These are phyloP conservation scores for Vaccinium macrocarpon DNA, from an alignment of 148 eudicot species.

Conservation along the genomic window DNA sequence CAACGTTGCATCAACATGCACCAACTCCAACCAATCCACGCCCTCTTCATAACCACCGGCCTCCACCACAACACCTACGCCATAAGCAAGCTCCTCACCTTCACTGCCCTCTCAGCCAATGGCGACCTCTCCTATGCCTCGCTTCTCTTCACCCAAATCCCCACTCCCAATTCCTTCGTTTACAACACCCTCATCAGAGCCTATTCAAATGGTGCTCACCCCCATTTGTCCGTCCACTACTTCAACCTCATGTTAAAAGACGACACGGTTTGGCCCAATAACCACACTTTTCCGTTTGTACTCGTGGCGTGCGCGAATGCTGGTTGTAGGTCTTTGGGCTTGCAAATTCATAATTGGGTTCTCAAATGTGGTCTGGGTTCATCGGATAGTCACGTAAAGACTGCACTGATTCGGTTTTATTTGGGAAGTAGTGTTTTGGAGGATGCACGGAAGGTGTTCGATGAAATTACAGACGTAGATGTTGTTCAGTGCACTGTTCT, in stretches of 20 bases:
- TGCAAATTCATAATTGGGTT: background rate
- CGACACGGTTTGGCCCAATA: background rate
- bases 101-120: background rate
- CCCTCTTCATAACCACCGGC: background rate
- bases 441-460: background rate
- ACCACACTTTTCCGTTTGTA: background rate
- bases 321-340: background rate
- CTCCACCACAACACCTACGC: conserved; percentile 7
- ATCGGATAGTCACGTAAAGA: background rate
- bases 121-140: background rate
- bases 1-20: background rate
- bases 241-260: background rate
- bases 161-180: background rate
- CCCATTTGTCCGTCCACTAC: background rate
- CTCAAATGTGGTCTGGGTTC: background rate
- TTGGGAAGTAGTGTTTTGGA: background rate
- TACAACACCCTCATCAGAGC: conserved; percentile 7
- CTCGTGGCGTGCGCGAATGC: background rate
- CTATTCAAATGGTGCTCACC: background rate
- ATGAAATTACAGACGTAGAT: background rate
- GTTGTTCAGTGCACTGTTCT: background rate
- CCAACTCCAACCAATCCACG: conserved; percentile 1
- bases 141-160: background rate
- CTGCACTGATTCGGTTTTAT: background rate
- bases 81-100: background rate